phyloP scores from a whole-genome alignment of 495 filamentous ascomycete species.

The Cryomyces minteri region DNA sequence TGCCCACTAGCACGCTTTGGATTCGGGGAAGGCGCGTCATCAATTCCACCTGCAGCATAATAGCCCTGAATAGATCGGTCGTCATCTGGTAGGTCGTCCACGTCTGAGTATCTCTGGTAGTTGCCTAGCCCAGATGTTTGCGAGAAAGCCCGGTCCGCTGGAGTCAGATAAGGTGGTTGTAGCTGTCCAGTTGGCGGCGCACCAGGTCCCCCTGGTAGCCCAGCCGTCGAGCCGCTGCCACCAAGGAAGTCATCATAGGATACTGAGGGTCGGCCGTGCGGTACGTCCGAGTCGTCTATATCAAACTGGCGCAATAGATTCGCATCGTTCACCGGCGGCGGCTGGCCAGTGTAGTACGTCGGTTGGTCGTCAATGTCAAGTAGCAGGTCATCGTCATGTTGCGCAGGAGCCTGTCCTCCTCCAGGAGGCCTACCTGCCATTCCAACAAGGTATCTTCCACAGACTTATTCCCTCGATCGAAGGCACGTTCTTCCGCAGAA shows the following conservation, averaged over 20 bases:
- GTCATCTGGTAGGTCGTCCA: slow-evolving; percentile 64
- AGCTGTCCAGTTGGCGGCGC: slow-evolving; percentile 15
- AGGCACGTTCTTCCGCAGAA: too few species aligned
- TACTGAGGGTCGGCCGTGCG: slow-evolving; percentile 57
- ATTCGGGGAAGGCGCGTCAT: slow-evolving; percentile 34
- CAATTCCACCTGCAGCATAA: slow-evolving; percentile 38
- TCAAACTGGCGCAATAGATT: slow-evolving; percentile 52
- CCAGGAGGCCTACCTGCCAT: slow-evolving; percentile 57
- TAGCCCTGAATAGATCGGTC: slow-evolving; percentile 45
- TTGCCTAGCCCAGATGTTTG: slow-evolving; percentile 72
- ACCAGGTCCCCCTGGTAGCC: slow-evolving; percentile 33
- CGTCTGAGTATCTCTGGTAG: slow-evolving; percentile 78
- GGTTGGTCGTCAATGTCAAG: slow-evolving; percentile 59
- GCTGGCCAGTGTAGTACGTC: slow-evolving; percentile 51
- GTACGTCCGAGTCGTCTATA: slow-evolving; percentile 41
- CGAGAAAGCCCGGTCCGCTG: slow-evolving; percentile 42
- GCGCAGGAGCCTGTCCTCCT: slow-evolving; percentile 18
- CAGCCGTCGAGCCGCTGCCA: slow-evolving; percentile 25
- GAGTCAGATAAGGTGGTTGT: slow-evolving; percentile 17
- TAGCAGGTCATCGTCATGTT: slow-evolving; percentile 41
- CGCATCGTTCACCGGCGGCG: slow-evolving; percentile 58
- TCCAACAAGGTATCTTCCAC: neutral
- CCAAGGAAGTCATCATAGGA: slow-evolving; percentile 95
- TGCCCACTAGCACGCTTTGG: slow-evolving; percentile 28
- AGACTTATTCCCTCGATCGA: too few species aligned